Evolutionary conservation across 2,329 filamentous ascomycete genomes (phyloP).

Genomic region (Cryoendolithus antarcticus): DNA sequence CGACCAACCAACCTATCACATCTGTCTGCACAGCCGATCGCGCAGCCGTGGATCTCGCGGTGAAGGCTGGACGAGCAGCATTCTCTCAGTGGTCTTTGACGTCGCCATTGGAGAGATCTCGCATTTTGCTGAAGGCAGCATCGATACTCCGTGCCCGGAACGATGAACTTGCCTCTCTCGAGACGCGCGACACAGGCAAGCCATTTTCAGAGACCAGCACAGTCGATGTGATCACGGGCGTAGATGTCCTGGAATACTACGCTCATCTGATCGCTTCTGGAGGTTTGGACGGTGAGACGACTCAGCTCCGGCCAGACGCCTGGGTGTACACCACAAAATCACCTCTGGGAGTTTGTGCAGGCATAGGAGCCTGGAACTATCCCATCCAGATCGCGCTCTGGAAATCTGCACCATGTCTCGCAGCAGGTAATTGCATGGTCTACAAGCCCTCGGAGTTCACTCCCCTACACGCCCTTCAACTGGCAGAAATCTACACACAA

Average conservation of each 20-base stretch:
- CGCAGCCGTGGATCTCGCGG: slow-evolving; percentile 58
- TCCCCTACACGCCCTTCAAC: slow-evolving; percentile 63
- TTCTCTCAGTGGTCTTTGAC: slow-evolving; percentile 68
- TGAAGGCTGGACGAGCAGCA: slow-evolving; percentile 57
- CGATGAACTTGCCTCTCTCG: slow-evolving; percentile 63
- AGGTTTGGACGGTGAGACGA: slow-evolving; percentile 69
- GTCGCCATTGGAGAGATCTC: slow-evolving; percentile 59
- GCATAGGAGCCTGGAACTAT: slow-evolving; percentile 87
- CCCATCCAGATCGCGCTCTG: slow-evolving; percentile 82
- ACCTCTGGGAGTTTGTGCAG: slow-evolving; percentile 69
- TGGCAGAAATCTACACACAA: slow-evolving; percentile 65
- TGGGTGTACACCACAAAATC: slow-evolving; percentile 77
- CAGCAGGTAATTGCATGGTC: slow-evolving; percentile 79
- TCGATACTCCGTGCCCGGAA: slow-evolving; percentile 62
- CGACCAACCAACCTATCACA: slow-evolving; percentile 55
- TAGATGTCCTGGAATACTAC: slow-evolving; percentile 78
- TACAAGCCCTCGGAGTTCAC: slow-evolving; percentile 87
- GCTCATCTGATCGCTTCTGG: slow-evolving; percentile 66
- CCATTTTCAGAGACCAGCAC: slow-evolving; percentile 72
- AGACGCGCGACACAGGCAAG: slow-evolving; percentile 80
- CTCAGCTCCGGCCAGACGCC: slow-evolving; percentile 59
- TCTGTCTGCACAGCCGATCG: slow-evolving; percentile 46
- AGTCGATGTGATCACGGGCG: slow-evolving; percentile 71
- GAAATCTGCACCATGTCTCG: slow-evolving; percentile 77
- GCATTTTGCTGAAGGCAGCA: slow-evolving; percentile 67